Percentiles rank a stretch among this genome's conserved stretches.
Evolutionary conservation across 306 rosid species (phyloP).

Genomic region (Canavalia gladiata): DNA sequence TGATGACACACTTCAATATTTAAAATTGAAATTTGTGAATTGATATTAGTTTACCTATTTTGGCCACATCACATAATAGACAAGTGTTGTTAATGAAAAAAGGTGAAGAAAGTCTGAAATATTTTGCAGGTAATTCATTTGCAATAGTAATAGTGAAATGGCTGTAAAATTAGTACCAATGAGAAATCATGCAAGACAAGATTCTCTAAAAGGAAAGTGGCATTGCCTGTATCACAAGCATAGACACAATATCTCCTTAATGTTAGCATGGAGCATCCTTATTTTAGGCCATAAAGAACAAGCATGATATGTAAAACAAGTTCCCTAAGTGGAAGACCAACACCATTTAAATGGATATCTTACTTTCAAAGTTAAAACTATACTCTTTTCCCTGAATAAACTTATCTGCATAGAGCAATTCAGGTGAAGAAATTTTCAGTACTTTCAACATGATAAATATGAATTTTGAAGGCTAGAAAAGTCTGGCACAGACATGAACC

Average conservation of each 20-base stretch:
- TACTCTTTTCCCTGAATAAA: not conserved
- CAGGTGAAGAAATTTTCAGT: not conserved
- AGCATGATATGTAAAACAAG: not conserved
- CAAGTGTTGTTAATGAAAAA: not conserved
- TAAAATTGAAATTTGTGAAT: not conserved
- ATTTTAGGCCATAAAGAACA: not conserved
- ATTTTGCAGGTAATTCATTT: slow-evolving; percentile 13
- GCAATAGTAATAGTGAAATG: not conserved
- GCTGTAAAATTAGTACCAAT: not conserved
- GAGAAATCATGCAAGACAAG: not conserved
- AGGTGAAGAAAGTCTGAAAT: slow-evolving; percentile 4
- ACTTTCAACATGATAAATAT: not conserved
- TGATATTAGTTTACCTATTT: slow-evolving; percentile 8
- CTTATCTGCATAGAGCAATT: not conserved
- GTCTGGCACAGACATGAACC: not conserved
- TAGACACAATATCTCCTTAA: not conserved
- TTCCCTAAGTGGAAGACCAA: not conserved
- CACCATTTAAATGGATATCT: not conserved
- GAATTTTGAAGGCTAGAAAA: not conserved
- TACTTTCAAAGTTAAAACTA: not conserved
- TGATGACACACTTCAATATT: not conserved
- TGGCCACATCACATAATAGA: not conserved
- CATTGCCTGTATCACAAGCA: slow-evolving; percentile 4
- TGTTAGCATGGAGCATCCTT: not conserved
- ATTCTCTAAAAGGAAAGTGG: not conserved